Conservation (phyloP, 108 stramenopile genomes). For the Cyclotella kingstonii region DNA sequence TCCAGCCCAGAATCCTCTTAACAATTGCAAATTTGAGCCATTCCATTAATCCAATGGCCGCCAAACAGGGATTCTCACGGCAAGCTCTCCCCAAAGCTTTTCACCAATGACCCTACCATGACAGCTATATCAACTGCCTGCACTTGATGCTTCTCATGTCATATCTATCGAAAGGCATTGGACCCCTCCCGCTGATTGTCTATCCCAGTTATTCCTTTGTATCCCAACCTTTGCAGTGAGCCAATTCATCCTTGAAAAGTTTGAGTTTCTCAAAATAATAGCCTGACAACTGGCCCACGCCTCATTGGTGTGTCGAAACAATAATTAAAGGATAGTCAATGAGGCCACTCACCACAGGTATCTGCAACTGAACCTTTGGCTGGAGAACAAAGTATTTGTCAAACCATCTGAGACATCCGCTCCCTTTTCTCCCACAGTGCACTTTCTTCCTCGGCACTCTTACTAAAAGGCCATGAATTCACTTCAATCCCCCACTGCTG, state of each 20-base stretch:
- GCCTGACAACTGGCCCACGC: constrained; percentile 57
- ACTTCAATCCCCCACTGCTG: constrained; percentile 39
- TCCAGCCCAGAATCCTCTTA: constrained; percentile 29
- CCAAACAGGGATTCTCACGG: constrained; percentile 37
- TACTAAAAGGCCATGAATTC: constrained; percentile 55
- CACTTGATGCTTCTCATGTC: constrained; percentile 49
- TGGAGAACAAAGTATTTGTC: constrained; percentile 66
- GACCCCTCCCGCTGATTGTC: constrained; percentile 41
- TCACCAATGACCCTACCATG: constrained; percentile 22
- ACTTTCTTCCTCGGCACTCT: constrained; percentile 58
- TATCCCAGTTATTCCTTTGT: constrained; percentile 66
- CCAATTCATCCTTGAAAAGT: constrained; percentile 68
- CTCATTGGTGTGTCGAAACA: constrained; percentile 52
- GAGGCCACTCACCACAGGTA: constrained; percentile 29
- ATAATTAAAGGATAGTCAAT: constrained; percentile 23
- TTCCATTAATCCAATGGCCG: constrained; percentile 32
- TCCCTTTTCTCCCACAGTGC: constrained; percentile 40
- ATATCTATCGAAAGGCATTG: constrained; percentile 43
- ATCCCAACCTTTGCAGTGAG: constrained; percentile 70
- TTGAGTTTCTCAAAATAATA: constrained; percentile 59
- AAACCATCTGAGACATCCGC: constrained; percentile 12
- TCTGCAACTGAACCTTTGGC: constrained; percentile 27
- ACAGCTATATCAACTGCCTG: constrained; percentile 44
- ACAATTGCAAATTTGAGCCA: constrained; percentile 50
- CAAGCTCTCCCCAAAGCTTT: constrained; percentile 34